Base-by-base conservation (phyloP, 2,329 filamentous ascomycete species). In the Verticillium dahliae region DNA sequence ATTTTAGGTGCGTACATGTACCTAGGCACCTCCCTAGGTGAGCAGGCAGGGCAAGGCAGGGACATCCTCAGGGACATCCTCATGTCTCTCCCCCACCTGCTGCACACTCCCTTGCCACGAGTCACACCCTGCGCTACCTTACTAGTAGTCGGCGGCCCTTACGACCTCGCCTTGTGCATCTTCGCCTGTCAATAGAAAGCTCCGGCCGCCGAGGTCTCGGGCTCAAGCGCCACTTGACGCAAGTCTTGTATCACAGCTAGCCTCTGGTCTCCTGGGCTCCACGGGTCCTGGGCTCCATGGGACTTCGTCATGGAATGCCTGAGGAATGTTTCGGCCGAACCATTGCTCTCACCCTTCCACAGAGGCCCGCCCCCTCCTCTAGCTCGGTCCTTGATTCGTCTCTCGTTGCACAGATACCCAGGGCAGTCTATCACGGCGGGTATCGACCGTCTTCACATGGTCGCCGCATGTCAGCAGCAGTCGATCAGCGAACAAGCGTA, bases 191-290 rank as follows among this genome's bases (percentile, higher is more conserved):
- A 38, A 39, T 31, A 34, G n/a, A 56, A 52, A 35, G 45, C 58
- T 58, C 59, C 45, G 45, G 61, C 37, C 41, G 57, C 55, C 65
- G 31, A 65, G 61, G 60, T n/a, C 45, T 50, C 60, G 63, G 66
- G 67, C 69, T 68, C 67, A 70, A 69, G 71, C 70, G 69, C 69
- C 66, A 72, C 69, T 71, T 74, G 74, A 74, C 66, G 72, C 74
- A 76, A 60, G 70, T 70, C 69, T 70, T 74, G 72, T 74, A 72
- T 73, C 73, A 72, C 62, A 60, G 62, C 63, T 59, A 34, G 56
- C 18, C 18, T 50, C 18, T 60, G 27, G 56, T 11, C 45, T 50
- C 18, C 45, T n/a, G 3, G 18, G 45, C 45, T 50, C 45, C 45
- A 22, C 11, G 18, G n/a, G n/a, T 50, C 18, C 45, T n/a, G 3